These are phyloP conservation scores for Tricholoma saponaceum DNA, from an alignment of 768 basidiomycete genomes.

Conservation along the genomic window DNA sequence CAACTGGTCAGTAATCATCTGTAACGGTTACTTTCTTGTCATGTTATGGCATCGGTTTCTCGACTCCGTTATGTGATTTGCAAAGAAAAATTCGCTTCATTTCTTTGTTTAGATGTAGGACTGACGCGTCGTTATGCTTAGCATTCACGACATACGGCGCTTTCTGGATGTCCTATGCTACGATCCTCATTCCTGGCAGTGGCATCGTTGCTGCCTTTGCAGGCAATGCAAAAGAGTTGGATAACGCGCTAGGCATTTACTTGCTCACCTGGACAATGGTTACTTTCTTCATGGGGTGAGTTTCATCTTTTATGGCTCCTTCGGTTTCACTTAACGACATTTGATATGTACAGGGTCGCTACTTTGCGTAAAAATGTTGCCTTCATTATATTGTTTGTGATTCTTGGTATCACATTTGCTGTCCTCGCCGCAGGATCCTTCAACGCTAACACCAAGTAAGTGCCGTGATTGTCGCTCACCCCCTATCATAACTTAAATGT, in stretches of 20 bases:
- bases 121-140: conserved; percentile 21
- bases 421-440: conserved; percentile 39
- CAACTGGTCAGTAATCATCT: conserved; percentile 51
- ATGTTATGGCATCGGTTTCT: no score
- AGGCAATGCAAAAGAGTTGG: conserved; percentile 30
- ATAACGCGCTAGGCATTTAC: conserved; percentile 66
- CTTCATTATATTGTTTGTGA: conserved; percentile 34
- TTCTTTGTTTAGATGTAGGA: not conserved
- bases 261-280: conserved; percentile 71
- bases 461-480: not conserved
- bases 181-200: conserved; percentile 65
- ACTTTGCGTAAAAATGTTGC: conserved; percentile 35
- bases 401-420: conserved; percentile 37
- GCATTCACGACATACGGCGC: conserved; percentile 83
- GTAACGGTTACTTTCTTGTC: not conserved
- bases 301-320: conserved; percentile 7
- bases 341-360: conserved; percentile 25
- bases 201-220: conserved; percentile 58
- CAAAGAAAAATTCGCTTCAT: not conserved
- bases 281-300: conserved; percentile 65
- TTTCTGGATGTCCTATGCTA: conserved; percentile 85
- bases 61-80: not conserved
- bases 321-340: not conserved
- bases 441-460: conserved; percentile 24
- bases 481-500: not conserved